These are phyloP conservation scores for Solanum arcanum DNA, from an alignment of 257 asterid species.

Conservation along the genomic window DNA sequence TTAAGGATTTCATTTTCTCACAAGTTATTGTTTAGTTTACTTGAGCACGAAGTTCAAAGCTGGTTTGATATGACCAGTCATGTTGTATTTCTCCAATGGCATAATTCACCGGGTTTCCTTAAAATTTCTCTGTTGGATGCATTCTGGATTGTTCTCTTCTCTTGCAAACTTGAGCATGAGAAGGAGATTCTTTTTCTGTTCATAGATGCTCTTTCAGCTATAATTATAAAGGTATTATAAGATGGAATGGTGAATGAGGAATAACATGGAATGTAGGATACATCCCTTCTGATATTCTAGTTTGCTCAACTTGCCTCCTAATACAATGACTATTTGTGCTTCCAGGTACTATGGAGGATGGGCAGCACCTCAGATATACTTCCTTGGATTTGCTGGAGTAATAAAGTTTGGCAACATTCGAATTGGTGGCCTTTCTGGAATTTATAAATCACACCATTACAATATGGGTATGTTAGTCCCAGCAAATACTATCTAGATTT, in stretches of 20 bases:
- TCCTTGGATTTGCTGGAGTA: conserved; percentile 92
- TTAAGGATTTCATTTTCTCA: background rate
- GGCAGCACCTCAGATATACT: conserved; percentile 90
- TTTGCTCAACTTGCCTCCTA: conserved; percentile 4
- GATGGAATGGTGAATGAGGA: background rate
- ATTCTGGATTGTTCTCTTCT: background rate
- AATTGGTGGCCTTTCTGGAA: conserved; percentile 93
- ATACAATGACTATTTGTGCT: conserved; percentile 8
- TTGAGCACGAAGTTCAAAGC: background rate
- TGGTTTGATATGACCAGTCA: background rate
- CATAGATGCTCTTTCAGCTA: background rate
- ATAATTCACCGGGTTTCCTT: background rate
- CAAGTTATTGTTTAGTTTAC: background rate
- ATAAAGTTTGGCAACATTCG: conserved; percentile 89
- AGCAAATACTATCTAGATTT: background rate
- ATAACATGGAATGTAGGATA: background rate
- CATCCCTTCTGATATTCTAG: background rate
- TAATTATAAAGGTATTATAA: background rate
- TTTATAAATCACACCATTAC: conserved; percentile 62
- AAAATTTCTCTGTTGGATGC: background rate
- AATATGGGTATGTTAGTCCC: conserved; percentile 32
- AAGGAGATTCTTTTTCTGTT: background rate
- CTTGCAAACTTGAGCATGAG: background rate
- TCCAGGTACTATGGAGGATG: conserved; percentile 94
- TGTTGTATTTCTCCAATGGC: background rate